Percentiles rank a stretch among this genome's conserved stretches.
Evolutionary conservation across 2,329 filamentous ascomycete species (phyloP).

Genomic region (Diaporthe caulivora): DNA sequence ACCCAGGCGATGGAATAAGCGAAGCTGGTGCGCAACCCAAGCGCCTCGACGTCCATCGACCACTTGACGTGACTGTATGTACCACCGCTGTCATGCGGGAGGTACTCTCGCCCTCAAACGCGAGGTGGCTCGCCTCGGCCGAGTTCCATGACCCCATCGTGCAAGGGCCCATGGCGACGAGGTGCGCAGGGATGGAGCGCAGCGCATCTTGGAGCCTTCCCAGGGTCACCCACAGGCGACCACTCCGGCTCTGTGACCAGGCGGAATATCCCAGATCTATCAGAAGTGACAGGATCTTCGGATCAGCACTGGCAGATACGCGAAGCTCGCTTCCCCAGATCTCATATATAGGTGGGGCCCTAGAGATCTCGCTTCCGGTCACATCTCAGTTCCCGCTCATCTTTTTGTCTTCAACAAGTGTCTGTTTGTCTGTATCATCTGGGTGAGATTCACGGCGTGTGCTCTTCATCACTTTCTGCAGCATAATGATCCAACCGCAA

Average conservation of each 20-base stretch:
- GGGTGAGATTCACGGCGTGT: slow-evolving; percentile 1
- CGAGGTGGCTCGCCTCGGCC: slow-evolving; percentile 20
- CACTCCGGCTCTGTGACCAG: slow-evolving; percentile 19
- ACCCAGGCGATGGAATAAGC: background rate
- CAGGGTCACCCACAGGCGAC: slow-evolving; percentile 7
- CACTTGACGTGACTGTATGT: slow-evolving; percentile 10
- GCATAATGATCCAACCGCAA: slow-evolving; percentile 34
- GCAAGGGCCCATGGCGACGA: slow-evolving; percentile 30
- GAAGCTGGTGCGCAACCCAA: slow-evolving; percentile 16
- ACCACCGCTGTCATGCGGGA: slow-evolving; percentile 5
- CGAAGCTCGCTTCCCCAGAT: slow-evolving; percentile 32
- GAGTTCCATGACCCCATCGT: background rate
- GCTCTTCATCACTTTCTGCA: background rate
- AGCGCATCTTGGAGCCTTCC: slow-evolving; percentile 32
- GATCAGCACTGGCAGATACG: slow-evolving; percentile 32
- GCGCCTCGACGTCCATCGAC: slow-evolving; percentile 14
- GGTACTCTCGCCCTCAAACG: slow-evolving; percentile 11
- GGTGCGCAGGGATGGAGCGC: slow-evolving; percentile 33
- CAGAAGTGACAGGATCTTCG: slow-evolving; percentile 32
- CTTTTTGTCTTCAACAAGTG: slow-evolving; percentile 20
- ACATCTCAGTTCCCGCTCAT: slow-evolving; percentile 25
- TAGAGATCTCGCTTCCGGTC: slow-evolving; percentile 35
- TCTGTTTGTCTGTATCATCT: slow-evolving; percentile 27
- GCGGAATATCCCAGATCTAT: slow-evolving; percentile 32
- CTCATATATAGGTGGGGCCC: slow-evolving; percentile 28